Evolutionary conservation across 139 green algal genomes (phyloP).

Genomic region (Chlamydomonas incerta): DNA sequence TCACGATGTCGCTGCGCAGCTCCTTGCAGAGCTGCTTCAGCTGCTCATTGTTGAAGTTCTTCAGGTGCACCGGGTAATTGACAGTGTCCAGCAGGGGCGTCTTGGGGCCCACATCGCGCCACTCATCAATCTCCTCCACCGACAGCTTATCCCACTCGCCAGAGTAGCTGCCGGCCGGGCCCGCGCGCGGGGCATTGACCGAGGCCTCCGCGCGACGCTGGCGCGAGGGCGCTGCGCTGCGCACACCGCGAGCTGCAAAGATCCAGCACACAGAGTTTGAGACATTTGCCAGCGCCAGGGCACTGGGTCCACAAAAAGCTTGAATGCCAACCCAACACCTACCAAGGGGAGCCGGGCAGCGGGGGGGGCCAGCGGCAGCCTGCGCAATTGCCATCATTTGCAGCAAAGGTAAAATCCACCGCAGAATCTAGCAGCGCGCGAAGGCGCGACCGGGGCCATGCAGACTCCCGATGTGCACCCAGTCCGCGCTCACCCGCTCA

Average conservation of each 20-base stretch:
- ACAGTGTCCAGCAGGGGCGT: constrained; percentile 97
- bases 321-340: neutral
- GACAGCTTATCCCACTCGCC: constrained; percentile 76
- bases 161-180: constrained; percentile 15
- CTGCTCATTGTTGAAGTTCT: constrained; percentile 92
- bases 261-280: neutral
- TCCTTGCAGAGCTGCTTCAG: constrained; percentile 96
- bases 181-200: neutral
- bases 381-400: neutral
- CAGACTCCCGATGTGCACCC: neutral
- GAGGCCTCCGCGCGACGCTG: neutral
- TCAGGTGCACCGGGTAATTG: constrained; percentile 98
- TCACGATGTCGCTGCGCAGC: constrained; percentile 94
- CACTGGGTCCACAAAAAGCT: neutral
- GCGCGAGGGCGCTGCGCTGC: neutral
- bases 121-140: constrained; percentile 84
- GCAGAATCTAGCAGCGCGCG: too few species aligned
- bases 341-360: neutral
- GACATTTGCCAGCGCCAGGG: neutral
- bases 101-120: constrained; percentile 76
- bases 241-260: neutral
- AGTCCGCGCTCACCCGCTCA: constrained; percentile 7
- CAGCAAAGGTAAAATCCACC: neutral
- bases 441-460: neutral
- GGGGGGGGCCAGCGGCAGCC: too few species aligned